Evolutionary conservation across 306 rosid genomes (phyloP), one percentile per base, ranked within the genome.

Genomic region (Trifolium fragiferum): DNA sequence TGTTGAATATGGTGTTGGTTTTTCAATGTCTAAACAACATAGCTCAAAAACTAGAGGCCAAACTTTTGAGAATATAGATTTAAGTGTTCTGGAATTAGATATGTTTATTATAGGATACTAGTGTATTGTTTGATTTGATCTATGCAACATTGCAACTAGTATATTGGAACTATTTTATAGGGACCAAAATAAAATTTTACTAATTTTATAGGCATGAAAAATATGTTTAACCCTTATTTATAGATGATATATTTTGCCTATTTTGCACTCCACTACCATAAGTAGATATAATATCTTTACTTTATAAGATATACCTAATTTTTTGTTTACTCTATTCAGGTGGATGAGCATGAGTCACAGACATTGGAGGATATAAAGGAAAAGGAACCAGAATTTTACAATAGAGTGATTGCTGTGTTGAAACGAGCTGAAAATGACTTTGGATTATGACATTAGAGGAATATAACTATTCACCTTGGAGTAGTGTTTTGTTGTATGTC

Each of bases 341-440:
- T 84, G 14, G 94, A 93, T 71, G 97, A 91, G 69, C 98, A 88
- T 9, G 97, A 93, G 76, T 78, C 83, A 2, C 80, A 1, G 63
- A 84, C 92, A 44, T 80, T 93, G 63, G 89, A 91, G 25, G 90
- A 86, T 46, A 81, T 91, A 64, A 84, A 81, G 84, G 90, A 87
- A 83, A 76, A 76, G 10, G 97, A 93, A 75, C 91, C 94, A 40
- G 92, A 88, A 35, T 93, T 85, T 80, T 93, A 80, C 77, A 46
- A 0, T 33, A 86, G 91, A 76, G 97, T 93, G 41, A 77, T 82
- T 41, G 66, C 84, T 43, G 84, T 80, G 12, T 82, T 93, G 71
- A 87, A 84, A 86, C 83, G 85, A 77, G 96, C 97, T 16, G 89
- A 93, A 74, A 64, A 81, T 51, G 97, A 93, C 58, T 88, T 93